Base-by-base conservation (phyloP, 345 rosid species). In the Citrus glauca region DNA sequence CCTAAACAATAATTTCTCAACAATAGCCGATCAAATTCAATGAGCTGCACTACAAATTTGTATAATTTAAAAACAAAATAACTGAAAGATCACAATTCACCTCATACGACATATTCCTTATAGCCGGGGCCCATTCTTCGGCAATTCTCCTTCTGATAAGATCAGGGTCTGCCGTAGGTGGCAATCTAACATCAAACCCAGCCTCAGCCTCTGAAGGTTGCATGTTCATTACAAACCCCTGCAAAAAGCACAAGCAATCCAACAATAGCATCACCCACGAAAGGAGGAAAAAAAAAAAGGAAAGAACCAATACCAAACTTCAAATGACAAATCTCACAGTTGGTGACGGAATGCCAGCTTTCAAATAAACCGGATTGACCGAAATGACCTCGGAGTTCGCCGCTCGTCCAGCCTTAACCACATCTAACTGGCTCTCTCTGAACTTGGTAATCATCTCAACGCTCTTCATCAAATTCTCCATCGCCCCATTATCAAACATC, bases 191-290 rank as follows among this genome's bases (percentile, higher is more conserved):
- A 79, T 92, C 91, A 84, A 88, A 94, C 10, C 99, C 98, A 30
- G 97, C 98, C 86, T 90, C 95, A n/a, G 97, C 98, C 25, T 91
- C 98, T 1, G 98, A 92, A 68, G 97, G 98, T 57, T 93, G 98
- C 95, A 93, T 78, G 84, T 93, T 96, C 95, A 96, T 96, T 71
- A 91, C 93, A 87, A 87, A 93, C 3, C 97, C 99, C 97, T 91
- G 50, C 66, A 79, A 61, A 53, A 53, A 53, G 66, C 50, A 45
- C 50, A 67, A 37, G 37, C 66, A 56, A 8, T 8, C 27, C 38
- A 24, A 61, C n/a, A n/a, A 42, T 60, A 37, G 48, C 25, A 40
- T 33, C 59, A 61, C 33, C 57, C 50, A 67, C 33, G 66, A 48
- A 42, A 13, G 13, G 0, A 42, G 13, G 13, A 0, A 1, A 42